Evolutionary conservation across 768 basidiomycete species (phyloP).

Genomic region (Kwoniella newhampshirensis): DNA sequence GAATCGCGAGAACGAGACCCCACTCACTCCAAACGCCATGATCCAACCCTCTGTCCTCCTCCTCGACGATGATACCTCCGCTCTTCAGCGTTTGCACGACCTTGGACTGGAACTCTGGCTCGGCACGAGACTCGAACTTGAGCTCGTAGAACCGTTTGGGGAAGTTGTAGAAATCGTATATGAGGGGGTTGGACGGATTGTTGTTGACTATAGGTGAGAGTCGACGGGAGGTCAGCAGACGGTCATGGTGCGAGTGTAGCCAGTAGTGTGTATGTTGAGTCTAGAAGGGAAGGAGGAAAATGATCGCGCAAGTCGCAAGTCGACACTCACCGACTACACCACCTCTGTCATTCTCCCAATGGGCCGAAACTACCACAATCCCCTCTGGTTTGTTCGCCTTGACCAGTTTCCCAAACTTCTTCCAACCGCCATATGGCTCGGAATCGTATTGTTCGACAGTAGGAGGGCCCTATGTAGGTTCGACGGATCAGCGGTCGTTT

Average conservation of each 20-base stretch:
- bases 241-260: not conserved
- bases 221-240: not conserved
- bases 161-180: constrained; percentile 50
- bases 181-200: constrained; percentile 38
- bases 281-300: too few relatives aligned
- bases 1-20: too few relatives aligned
- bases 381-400: constrained; percentile 33
- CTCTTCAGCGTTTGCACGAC: constrained; percentile 24
- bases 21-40: constrained; percentile 49
- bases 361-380: constrained; percentile 44
- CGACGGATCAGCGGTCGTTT: not conserved
- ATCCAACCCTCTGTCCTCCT: constrained; percentile 37
- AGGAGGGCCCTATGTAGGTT: constrained; percentile 36
- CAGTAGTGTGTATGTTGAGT: too few relatives aligned
- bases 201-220: constrained; percentile 33
- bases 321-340: constrained; percentile 36
- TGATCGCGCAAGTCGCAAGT: too few relatives aligned
- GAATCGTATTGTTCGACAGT: constrained; percentile 35
- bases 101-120: constrained; percentile 2
- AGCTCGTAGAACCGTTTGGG: constrained; percentile 41
- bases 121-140: constrained; percentile 29
- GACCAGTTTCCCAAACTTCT: constrained; percentile 27
- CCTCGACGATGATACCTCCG: constrained; percentile 16
- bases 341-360: constrained; percentile 43
- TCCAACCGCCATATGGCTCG: constrained; percentile 46